Conservation (phyloP, 2,329 filamentous ascomycete species). For the Nigrospora sphaerica region DNA sequence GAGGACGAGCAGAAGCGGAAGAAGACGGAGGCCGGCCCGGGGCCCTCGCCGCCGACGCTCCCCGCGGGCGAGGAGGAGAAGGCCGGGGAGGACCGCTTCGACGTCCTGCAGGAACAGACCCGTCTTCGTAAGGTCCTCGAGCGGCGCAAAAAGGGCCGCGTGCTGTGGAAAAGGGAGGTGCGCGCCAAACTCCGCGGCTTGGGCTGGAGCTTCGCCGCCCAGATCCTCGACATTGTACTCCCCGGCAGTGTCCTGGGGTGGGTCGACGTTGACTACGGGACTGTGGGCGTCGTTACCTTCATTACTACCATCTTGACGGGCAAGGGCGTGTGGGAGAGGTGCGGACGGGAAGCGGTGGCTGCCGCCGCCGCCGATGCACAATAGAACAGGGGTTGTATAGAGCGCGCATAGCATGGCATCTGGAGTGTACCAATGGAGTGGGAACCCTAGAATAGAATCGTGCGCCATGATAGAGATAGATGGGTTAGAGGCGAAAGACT, state of each 20-base stretch:
- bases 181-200: conserved; percentile 25
- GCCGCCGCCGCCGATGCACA: no score
- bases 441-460: no score
- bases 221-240: conserved; percentile 55
- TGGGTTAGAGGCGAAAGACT: no score
- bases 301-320: conserved; percentile 55
- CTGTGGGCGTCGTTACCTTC: conserved; percentile 52
- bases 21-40: not conserved
- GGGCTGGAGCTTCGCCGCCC: conserved; percentile 42
- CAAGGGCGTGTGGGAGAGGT: conserved; percentile 53
- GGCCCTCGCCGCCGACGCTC: not conserved
- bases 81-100: conserved; percentile 4
- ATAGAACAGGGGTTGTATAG: no score
- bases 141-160: conserved; percentile 24
- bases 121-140: conserved; percentile 26
- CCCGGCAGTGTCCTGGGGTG: conserved; percentile 56
- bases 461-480: no score
- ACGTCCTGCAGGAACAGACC: conserved; percentile 23
- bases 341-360: conserved; percentile 19
- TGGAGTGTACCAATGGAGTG: no score
- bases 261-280: conserved; percentile 42
- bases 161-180: conserved; percentile 20
- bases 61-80: conserved; percentile 12
- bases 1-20: not conserved
- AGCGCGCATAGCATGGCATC: no score